Evolutionary conservation across 805 yeast genomes (phyloP), one percentile per base, ranked within the genome.

Genomic region (Pichia ethanolica): DNA sequence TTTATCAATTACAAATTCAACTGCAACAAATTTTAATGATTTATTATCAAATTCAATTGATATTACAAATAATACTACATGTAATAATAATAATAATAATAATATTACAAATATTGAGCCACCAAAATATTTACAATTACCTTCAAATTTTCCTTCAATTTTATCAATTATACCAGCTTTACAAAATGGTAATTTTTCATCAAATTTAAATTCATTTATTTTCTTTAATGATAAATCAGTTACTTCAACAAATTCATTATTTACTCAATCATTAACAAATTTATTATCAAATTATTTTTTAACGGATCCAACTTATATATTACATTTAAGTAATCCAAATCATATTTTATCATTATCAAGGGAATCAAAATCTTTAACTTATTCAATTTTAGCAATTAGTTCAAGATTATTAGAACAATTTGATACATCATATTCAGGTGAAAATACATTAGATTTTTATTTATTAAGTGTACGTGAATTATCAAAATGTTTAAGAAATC

Each of bases 291-390:
- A 50, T 38, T 50, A 46, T 39, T 50, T 50, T n/a, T 39, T 46
- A 32, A 45, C 53, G 5, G 53, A 50, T 38, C 49, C 53, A 28
- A 38, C 53, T 6, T 46, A 46, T 34, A 39, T 50, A 4, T 27
- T 50, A 38, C 53, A 50, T 25, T 25, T 50, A 8, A 35, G 28
- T 26, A 50, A 50, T 25, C 49, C 53, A 42, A 43, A 39, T 27
- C 42, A 57, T 39, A 48, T 70, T 5, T 65, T 67, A 7, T 54
- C 69, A 54, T 52, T 76, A 68, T 59, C 81, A 48, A 57, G 72
- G 63, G 59, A 58, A 37, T 63, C 64, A 47, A 51, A 58, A 11
- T 57, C 63, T 30, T 50, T 64, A 28, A 57, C 58, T 32, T 61
- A 54, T 42, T 60, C 66, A 11, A 49, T 59, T 5, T 45, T 65